These are phyloP conservation scores for Aspergillus pseudonomiae DNA, from an alignment of 2,329 filamentous ascomycete genomes.

Conservation along the genomic window DNA sequence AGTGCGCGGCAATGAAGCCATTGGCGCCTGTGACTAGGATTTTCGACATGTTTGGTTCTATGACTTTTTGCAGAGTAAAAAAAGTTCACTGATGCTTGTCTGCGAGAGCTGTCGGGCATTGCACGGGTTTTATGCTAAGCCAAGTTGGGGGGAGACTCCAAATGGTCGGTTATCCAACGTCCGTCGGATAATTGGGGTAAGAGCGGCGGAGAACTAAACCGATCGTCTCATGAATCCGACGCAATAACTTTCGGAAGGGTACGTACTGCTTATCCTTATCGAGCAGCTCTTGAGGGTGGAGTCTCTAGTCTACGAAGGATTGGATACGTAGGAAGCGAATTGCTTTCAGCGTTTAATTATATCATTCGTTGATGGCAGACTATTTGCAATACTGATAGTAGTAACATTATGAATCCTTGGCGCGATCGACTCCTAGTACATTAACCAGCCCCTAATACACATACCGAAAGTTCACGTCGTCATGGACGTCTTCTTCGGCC, in stretches of 20 bases:
- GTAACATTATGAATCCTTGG: not conserved
- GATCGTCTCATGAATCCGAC: not conserved
- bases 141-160: not conserved
- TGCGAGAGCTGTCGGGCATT: not conserved
- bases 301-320: not conserved
- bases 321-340: not conserved
- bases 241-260: not conserved
- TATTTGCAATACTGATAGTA: too few relatives aligned
- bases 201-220: not conserved
- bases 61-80: not conserved
- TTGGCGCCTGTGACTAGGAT: slow-evolving; percentile 28
- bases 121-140: not conserved
- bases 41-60: slow-evolving; percentile 10
- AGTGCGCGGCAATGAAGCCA: slow-evolving; percentile 30
- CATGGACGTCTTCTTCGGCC: slow-evolving; percentile 22
- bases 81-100: not conserved
- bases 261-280: not conserved
- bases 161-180: not conserved
- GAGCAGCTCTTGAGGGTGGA: not conserved
- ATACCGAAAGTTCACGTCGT: slow-evolving; percentile 32
- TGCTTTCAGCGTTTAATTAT: not conserved
- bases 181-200: not conserved
- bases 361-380: too few relatives aligned
- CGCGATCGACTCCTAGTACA: not conserved
- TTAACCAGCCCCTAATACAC: slow-evolving; percentile 27